Evolutionary conservation across 2,329 filamentous ascomycete species (phyloP).

Genomic region (Knoxdaviesia proteae): DNA sequence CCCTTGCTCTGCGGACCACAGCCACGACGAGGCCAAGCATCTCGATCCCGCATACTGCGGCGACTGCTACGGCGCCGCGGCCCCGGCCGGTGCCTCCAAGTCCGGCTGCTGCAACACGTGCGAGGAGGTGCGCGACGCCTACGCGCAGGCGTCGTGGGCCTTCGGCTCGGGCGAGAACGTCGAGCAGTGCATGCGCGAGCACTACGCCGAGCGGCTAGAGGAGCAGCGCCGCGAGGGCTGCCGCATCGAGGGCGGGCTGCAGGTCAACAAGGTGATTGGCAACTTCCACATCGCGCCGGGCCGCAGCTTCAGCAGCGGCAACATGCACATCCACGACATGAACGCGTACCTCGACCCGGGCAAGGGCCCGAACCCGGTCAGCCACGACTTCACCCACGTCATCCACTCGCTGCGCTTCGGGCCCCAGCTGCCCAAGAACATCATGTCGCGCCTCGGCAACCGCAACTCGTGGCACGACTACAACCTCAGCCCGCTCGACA

Average conservation of each 20-base stretch:
- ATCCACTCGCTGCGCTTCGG: constrained; percentile 87
- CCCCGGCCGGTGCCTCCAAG: constrained; percentile 54
- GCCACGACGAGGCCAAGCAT: constrained; percentile 47
- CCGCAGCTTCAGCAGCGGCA: constrained; percentile 85
- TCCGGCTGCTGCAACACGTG: constrained; percentile 92
- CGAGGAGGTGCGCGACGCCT: constrained; percentile 89
- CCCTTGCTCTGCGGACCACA: neutral
- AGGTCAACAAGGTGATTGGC: constrained; percentile 94
- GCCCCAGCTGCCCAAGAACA: constrained; percentile 61
- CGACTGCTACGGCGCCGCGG: constrained; percentile 66
- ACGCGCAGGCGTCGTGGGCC: constrained; percentile 74
- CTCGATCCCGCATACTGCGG: constrained; percentile 87
- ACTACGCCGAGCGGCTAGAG: constrained; percentile 77
- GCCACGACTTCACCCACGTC: constrained; percentile 73
- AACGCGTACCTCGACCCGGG: constrained; percentile 78
- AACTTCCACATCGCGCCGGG: constrained; percentile 98
- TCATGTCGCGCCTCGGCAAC: constrained; percentile 34
- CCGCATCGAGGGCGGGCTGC: constrained; percentile 74
- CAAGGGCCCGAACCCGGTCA: constrained; percentile 25
- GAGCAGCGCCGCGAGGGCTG: constrained; percentile 81
- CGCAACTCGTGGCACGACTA: constrained; percentile 60
- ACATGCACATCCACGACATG: constrained; percentile 93
- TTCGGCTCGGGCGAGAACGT: constrained; percentile 84
- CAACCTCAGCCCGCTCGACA: constrained; percentile 80
- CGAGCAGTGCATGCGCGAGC: constrained; percentile 86